These are phyloP conservation scores for Colletotrichum sp. DNA, from an alignment of 2,329 filamentous ascomycete species.

Conservation along the genomic window DNA sequence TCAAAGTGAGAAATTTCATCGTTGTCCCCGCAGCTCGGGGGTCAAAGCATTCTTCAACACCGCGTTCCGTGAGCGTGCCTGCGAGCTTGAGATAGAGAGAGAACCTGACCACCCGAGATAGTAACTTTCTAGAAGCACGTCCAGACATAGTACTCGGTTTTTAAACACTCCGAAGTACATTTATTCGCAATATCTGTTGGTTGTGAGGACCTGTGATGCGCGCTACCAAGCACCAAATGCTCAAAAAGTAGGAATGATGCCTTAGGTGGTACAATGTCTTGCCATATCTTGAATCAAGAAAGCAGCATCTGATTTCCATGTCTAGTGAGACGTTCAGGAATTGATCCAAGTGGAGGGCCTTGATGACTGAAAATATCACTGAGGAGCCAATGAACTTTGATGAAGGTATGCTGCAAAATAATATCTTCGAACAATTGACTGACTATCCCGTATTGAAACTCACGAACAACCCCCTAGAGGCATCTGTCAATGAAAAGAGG, in stretches of 20 bases:
- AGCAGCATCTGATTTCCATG: neutral
- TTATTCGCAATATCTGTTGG: neutral
- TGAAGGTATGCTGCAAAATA: neutral
- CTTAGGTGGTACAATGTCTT: neutral
- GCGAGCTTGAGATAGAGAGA: too few species aligned
- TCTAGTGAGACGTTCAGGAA: neutral
- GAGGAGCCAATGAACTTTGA: neutral
- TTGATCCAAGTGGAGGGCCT: neutral
- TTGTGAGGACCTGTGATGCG: neutral
- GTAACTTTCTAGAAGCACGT: too few species aligned
- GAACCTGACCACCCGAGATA: too few species aligned
- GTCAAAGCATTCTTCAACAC: too few species aligned
- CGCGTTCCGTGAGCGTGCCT: too few species aligned
- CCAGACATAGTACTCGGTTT: too few species aligned
- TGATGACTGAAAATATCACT: neutral
- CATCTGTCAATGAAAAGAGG: neutral
- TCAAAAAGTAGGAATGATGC: neutral
- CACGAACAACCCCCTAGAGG: too few species aligned
- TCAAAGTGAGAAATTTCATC: too few species aligned
- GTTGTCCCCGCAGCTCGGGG: too few species aligned
- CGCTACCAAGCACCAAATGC: neutral
- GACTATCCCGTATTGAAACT: neutral
- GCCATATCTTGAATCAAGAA: neutral
- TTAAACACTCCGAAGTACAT: too few species aligned
- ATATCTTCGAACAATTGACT: neutral